A percentile compares a stretch with the other conserved stretches of the same genome.
These are phyloP conservation scores for Hypholoma sublateritium DNA, from an alignment of 768 basidiomycete genomes.

Conservation along the genomic window DNA sequence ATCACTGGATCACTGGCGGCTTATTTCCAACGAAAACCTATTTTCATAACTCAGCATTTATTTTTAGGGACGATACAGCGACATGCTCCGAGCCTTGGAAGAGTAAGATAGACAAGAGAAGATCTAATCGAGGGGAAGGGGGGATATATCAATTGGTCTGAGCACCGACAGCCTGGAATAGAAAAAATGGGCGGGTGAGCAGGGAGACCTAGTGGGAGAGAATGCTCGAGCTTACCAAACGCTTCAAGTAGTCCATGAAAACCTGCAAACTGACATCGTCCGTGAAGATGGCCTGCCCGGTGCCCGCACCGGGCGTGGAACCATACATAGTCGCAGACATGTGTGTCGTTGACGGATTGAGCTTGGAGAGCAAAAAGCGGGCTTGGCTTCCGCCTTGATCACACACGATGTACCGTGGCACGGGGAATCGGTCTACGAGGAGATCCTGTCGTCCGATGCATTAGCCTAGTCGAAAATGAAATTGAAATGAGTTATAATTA, in stretches of 20 bases:
- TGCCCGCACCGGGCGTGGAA: slow-evolving; percentile 58
- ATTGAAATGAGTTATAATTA: slow-evolving; percentile 24
- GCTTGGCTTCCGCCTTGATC: slow-evolving; percentile 98
- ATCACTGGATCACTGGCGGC: no score
- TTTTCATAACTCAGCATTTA: slow-evolving; percentile 5
- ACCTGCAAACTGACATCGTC: slow-evolving; percentile 98
- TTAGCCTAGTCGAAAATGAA: not conserved
- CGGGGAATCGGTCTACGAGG: slow-evolving; percentile 92
- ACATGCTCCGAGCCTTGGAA: not conserved
- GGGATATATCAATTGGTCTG: slow-evolving; percentile 11
- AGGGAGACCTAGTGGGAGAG: not conserved
- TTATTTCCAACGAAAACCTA: no score
- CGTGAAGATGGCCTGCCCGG: slow-evolving; percentile 95
- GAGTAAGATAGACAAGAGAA: slow-evolving; percentile 2
- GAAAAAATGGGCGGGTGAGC: not conserved
- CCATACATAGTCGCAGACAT: slow-evolving; percentile 93
- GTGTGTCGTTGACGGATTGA: slow-evolving; percentile 98
- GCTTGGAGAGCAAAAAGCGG: slow-evolving; percentile 93
- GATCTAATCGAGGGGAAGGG: not conserved
- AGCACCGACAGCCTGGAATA: slow-evolving; percentile 10
- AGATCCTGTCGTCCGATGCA: slow-evolving; percentile 60
- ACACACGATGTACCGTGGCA: slow-evolving; percentile 96
- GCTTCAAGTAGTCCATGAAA: slow-evolving; percentile 97
- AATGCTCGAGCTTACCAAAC: slow-evolving; percentile 55
- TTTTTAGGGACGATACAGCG: not conserved